Percentiles rank a stretch among this genome's conserved stretches.
These are phyloP conservation scores for Lactifluus subvellereus DNA, from an alignment of 768 basidiomycete genomes.

Conservation along the genomic window DNA sequence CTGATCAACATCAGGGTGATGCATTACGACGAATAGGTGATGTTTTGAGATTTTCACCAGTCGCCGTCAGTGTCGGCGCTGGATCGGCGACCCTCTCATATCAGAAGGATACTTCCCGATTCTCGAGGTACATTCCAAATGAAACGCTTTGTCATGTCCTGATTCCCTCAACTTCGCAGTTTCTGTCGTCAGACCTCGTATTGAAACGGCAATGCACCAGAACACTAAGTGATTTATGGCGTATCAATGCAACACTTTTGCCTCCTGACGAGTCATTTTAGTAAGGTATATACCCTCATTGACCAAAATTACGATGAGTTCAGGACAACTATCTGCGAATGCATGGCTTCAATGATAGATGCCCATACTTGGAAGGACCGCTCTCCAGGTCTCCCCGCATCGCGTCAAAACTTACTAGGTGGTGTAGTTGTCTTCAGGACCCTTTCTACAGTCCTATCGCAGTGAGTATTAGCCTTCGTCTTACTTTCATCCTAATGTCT, in stretches of 20 bases:
- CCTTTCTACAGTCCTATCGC: conserved; percentile 23
- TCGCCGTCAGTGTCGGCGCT: conserved; percentile 21
- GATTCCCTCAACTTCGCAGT: conserved; percentile 20
- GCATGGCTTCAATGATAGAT: conserved; percentile 26
- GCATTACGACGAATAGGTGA: conserved; percentile 29
- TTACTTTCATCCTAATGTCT: background rate
- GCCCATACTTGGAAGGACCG: conserved; percentile 26
- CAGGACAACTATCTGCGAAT: conserved; percentile 16
- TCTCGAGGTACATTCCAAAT: conserved; percentile 25
- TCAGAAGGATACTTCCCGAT: conserved; percentile 31
- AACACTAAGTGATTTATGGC: conserved; percentile 26
- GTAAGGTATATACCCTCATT: conserved; percentile 26
- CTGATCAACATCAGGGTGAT: conserved; percentile 20
- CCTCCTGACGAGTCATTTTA: background rate
- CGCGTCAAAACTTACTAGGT: conserved; percentile 18
- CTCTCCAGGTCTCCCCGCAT: background rate
- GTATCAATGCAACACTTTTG: background rate
- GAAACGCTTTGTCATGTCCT: background rate
- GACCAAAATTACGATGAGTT: conserved; percentile 28
- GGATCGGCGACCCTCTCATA: conserved; percentile 27
- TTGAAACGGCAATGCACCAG: conserved; percentile 29
- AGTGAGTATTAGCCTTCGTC: conserved; percentile 10
- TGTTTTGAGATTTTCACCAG: conserved; percentile 25
- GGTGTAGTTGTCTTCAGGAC: conserved; percentile 30
- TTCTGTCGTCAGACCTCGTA: conserved; percentile 29